Conservation (phyloP, 805 yeast species). For the Barnettozyma vustinii region DNA sequence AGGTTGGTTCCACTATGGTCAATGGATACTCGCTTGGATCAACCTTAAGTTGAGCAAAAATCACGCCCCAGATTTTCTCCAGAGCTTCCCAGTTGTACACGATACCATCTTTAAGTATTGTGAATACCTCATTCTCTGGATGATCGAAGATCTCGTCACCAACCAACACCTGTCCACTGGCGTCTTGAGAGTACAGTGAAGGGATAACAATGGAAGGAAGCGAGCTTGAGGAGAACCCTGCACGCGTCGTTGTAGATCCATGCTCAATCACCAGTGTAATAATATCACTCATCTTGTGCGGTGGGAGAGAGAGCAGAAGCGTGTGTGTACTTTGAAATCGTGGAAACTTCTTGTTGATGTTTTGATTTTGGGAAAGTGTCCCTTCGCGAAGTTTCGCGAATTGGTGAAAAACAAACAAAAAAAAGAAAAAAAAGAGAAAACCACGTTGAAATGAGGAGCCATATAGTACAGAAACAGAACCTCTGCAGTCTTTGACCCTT, state of each 20-base stretch:
- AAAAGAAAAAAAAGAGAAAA: too few species aligned
- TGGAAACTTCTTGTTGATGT: background rate
- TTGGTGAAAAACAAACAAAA: background rate
- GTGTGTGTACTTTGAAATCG: background rate
- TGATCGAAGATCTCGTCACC: slow-evolving; percentile 43
- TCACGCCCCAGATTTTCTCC: slow-evolving; percentile 60
- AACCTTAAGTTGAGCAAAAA: slow-evolving; percentile 48
- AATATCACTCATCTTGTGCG: slow-evolving; percentile 20
- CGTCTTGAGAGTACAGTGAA: slow-evolving; percentile 42
- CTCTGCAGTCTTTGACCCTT: background rate
- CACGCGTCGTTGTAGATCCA: slow-evolving; percentile 59
- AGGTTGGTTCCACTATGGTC: slow-evolving; percentile 55
- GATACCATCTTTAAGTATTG: slow-evolving; percentile 56
- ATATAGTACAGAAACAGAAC: too few species aligned
- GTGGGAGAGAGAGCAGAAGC: background rate
- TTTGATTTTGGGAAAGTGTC: background rate
- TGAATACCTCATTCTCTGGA: slow-evolving; percentile 34
- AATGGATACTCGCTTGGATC: slow-evolving; percentile 62
- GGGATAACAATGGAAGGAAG: slow-evolving; percentile 55
- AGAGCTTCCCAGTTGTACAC: slow-evolving; percentile 72
- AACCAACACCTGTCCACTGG: slow-evolving; percentile 27
- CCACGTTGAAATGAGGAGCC: too few species aligned
- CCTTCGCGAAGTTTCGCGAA: background rate
- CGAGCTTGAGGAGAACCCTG: slow-evolving; percentile 65
- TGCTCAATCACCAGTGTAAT: slow-evolving; percentile 70